Evolutionary conservation across 495 filamentous ascomycete species (phyloP).

Genomic region (Pyrenula massariospora): DNA sequence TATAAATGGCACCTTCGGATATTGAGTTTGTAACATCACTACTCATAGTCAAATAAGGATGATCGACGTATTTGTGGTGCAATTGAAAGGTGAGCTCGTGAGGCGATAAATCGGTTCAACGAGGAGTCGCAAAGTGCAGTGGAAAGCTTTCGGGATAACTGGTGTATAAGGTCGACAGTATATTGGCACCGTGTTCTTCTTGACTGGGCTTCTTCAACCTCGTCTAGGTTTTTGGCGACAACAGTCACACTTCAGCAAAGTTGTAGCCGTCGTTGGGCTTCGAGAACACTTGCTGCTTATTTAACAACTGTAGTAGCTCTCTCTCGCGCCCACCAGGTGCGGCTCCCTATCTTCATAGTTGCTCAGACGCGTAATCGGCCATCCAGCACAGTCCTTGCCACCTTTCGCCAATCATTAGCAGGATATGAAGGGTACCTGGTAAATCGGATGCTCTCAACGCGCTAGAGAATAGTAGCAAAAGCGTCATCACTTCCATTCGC

Average conservation of each 20-base stretch:
- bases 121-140: neutral
- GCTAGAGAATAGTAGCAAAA: neutral
- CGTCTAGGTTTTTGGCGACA: no score
- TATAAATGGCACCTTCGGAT: conserved; percentile 1
- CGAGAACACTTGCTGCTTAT: neutral
- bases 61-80: neutral
- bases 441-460: neutral
- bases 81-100: neutral
- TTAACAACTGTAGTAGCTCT: neutral
- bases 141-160: neutral
- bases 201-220: neutral
- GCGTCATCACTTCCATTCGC: neutral
- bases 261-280: neutral
- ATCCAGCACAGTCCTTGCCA: neutral
- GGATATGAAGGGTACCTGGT: neutral
- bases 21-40: neutral
- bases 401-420: neutral
- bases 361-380: neutral
- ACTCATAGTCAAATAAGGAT: neutral
- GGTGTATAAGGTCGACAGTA: neutral
- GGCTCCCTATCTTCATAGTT: neutral
- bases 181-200: neutral
- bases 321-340: neutral
- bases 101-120: neutral
- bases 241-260: neutral